A percentile compares a stretch with the other conserved stretches of the same genome.
These are phyloP conservation scores for Fusarium nurragi DNA, from an alignment of 2,329 filamentous ascomycete species.

Conservation along the genomic window DNA sequence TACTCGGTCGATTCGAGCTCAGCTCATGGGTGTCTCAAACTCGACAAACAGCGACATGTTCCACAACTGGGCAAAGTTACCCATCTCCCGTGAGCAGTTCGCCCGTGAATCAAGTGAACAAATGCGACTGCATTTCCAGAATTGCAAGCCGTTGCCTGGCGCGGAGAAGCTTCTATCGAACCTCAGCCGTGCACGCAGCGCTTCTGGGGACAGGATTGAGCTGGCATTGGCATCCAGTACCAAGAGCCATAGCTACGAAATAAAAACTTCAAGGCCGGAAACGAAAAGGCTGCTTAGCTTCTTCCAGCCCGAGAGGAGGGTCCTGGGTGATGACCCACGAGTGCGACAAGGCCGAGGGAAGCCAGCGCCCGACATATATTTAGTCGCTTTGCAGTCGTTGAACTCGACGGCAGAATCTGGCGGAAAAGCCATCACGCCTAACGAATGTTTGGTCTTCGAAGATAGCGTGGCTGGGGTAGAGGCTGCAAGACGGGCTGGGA, in stretches of 20 bases:
- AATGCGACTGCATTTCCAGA: conserved; percentile 43
- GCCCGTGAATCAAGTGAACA: conserved; percentile 43
- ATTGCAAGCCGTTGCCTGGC: conserved; percentile 69
- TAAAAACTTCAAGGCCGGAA: conserved; percentile 62
- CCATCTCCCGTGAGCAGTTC: conserved; percentile 62
- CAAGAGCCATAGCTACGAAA: conserved; percentile 64
- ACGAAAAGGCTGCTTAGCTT: conserved; percentile 38
- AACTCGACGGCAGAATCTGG: conserved; percentile 64
- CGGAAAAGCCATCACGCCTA: conserved; percentile 62
- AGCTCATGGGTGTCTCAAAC: conserved; percentile 71
- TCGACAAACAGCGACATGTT: conserved; percentile 64
- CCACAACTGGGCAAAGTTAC: conserved; percentile 72
- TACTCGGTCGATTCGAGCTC: conserved; percentile 74
- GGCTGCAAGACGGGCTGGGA: conserved; percentile 74
- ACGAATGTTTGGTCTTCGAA: conserved; percentile 79
- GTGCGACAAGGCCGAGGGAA: conserved; percentile 72
- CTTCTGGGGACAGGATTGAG: conserved; percentile 52
- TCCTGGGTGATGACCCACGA: conserved; percentile 73
- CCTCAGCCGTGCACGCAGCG: conserved; percentile 47
- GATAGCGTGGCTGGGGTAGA: conserved; percentile 78
- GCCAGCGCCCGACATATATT: conserved; percentile 77
- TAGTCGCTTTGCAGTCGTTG: conserved; percentile 71
- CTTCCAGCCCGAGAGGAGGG: conserved; percentile 64
- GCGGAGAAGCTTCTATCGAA: conserved; percentile 64
- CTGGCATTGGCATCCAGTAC: conserved; percentile 75